Conservation (phyloP, 305 asterid species). For the Fraxinus ornus region DNA sequence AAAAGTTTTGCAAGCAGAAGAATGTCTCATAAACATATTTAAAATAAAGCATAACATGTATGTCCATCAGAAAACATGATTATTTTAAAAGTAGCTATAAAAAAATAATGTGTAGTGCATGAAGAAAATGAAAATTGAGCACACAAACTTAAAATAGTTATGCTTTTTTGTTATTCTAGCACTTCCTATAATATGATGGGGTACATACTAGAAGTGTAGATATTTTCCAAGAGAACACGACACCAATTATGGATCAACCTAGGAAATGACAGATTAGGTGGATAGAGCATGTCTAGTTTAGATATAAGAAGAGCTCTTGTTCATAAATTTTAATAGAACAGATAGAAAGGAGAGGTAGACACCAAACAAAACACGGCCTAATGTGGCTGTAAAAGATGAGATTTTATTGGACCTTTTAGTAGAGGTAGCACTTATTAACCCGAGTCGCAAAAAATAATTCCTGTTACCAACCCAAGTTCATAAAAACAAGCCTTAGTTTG, state of each 20-base stretch:
- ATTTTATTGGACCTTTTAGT: neutral
- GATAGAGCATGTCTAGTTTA: neutral
- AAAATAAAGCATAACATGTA: too few relatives aligned
- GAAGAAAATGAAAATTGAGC: slow-evolving; percentile 4
- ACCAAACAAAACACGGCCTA: neutral
- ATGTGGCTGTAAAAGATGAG: neutral
- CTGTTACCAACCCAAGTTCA: neutral
- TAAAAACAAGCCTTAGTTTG: neutral
- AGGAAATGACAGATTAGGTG: neutral
- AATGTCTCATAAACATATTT: too few relatives aligned
- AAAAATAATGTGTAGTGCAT: too few relatives aligned
- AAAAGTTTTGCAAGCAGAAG: too few relatives aligned
- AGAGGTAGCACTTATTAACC: neutral
- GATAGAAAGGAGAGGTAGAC: neutral
- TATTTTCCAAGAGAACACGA: neutral
- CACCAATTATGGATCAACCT: neutral
- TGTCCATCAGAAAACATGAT: too few relatives aligned
- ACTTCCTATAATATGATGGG: neutral
- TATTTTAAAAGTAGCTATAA: too few relatives aligned
- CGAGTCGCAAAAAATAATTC: neutral
- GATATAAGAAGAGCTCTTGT: too few relatives aligned
- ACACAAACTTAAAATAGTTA: neutral
- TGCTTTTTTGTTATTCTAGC: neutral
- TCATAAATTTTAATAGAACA: too few relatives aligned
- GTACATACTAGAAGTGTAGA: neutral